Base-by-base conservation (phyloP, 1,284 basidiomycete genomes). In the Singerocomus inundabilis region DNA sequence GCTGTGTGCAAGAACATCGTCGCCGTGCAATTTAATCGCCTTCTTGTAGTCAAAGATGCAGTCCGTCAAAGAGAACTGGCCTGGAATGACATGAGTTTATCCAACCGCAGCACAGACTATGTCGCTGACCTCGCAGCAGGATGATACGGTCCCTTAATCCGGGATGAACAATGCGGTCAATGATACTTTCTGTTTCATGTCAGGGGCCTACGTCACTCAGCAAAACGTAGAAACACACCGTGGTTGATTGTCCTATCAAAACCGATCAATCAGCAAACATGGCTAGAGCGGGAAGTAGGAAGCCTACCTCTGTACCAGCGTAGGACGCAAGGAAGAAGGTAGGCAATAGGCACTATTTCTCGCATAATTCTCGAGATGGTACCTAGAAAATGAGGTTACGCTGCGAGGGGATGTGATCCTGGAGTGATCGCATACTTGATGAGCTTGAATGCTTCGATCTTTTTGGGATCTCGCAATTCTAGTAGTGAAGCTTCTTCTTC, bases 71-170 rank as follows among this genome's bases (percentile, higher is more conserved):
- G 88, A 85, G 56, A 88, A 88, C 35, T 84, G 85, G 31, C 81
- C 89, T 93, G 56, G 12, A 70, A 51, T 66, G 52, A 54, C 68
- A 18, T 72, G 64, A 79, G 70, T 53, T 43, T 61, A 61, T 28
- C 51, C 57, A 39, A 61, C 53, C 7, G 54, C 58, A 15, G 61
- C 37, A 21, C 12, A 43, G 5, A 67, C 35, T 10, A 34, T 62
- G 72, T 9, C 13, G 13, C 48, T 46, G 57, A 88, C 91, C 88
- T 72, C 91, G 79, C 25, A 92, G 70, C 13, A 94, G 72, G 59
- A 96, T 96, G 80, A 95, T 88, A 29, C 91, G 81, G 64, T 96
- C 93, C 39, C 93, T 80, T 51, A 96, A 74, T 54, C 91, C 87
- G 37, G 93, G 89, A 70, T 93, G 89, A 53, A 91, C 78, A 44